A percentile compares a stretch with the other conserved stretches of the same genome.
Conservation (phyloP, 805 yeast genomes). For the Priceomyces medius region DNA sequence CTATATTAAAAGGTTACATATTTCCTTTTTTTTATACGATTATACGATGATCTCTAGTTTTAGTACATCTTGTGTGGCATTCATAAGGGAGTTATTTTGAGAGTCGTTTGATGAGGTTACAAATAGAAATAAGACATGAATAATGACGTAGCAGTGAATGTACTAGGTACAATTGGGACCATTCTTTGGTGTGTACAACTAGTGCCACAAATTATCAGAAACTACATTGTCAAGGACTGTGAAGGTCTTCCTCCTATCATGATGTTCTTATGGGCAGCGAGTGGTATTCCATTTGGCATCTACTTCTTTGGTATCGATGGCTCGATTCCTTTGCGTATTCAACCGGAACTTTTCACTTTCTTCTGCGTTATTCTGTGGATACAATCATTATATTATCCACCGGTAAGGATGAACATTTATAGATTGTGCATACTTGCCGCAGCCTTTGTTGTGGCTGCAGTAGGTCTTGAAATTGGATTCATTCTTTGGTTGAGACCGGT, state of each 20-base stretch:
- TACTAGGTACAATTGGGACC: constrained; percentile 85
- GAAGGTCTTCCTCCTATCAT: constrained; percentile 86
- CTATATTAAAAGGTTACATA: too few relatives aligned
- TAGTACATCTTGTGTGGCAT: too few relatives aligned
- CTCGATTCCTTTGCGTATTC: constrained; percentile 76
- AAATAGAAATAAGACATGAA: constrained; percentile 15
- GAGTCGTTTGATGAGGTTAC: too few relatives aligned
- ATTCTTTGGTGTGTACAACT: constrained; percentile 91
- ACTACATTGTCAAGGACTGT: constrained; percentile 73
- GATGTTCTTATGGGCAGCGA: constrained; percentile 76
- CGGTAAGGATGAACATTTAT: constrained; percentile 39
- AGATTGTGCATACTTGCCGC: constrained; percentile 37
- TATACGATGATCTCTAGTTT: too few relatives aligned
- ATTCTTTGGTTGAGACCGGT: constrained; percentile 67
- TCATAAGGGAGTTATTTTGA: too few relatives aligned
- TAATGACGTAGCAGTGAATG: constrained; percentile 58
- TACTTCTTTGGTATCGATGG: constrained; percentile 73
- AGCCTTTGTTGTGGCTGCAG: constrained; percentile 41
- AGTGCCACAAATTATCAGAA: constrained; percentile 78
- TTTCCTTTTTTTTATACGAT: too few relatives aligned
- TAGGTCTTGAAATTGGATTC: constrained; percentile 68
- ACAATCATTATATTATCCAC: constrained; percentile 67
- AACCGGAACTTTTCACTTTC: constrained; percentile 79
- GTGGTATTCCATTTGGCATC: constrained; percentile 84
- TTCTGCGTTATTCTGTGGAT: constrained; percentile 70